Evolutionary conservation across 768 basidiomycete genomes (phyloP).

Genomic region (Sarcomyxa edulis): DNA sequence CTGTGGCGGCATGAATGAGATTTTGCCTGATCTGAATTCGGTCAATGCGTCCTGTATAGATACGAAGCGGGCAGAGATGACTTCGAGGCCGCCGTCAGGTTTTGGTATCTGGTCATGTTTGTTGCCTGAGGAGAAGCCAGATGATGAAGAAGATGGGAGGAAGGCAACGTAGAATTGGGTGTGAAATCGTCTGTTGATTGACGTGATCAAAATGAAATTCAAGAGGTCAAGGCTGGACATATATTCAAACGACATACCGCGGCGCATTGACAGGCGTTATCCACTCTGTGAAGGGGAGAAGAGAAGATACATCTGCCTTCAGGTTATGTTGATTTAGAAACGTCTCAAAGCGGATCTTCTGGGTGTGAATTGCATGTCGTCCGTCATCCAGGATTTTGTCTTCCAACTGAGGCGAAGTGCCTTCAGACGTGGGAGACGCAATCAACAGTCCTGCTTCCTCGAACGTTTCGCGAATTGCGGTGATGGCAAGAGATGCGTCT

Average conservation of each 20-base stretch:
- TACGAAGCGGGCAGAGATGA: conserved; percentile 63
- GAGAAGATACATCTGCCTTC: conserved; percentile 33
- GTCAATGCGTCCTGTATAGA: conserved; percentile 47
- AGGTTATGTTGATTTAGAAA: conserved; percentile 47
- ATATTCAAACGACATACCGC: conserved; percentile 33
- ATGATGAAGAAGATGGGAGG: conserved; percentile 35
- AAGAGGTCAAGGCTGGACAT: neutral
- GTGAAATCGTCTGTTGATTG: conserved; percentile 54
- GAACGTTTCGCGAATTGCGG: conserved; percentile 73
- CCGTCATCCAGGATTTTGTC: conserved; percentile 44
- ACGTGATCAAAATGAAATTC: neutral
- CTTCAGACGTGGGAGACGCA: conserved; percentile 32
- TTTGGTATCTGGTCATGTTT: conserved; percentile 58
- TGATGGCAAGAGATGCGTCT: conserved; percentile 50
- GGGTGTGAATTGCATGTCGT: conserved; percentile 51
- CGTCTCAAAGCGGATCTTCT: conserved; percentile 40
- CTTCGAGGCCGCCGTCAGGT: conserved; percentile 66
- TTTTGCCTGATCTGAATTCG: conserved; percentile 43
- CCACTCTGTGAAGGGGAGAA: conserved; percentile 75
- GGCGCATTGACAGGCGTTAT: conserved; percentile 55
- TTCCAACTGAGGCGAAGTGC: conserved; percentile 16
- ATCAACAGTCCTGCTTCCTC: conserved; percentile 70
- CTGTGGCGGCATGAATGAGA: conserved; percentile 70
- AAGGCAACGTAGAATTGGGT: conserved; percentile 69
- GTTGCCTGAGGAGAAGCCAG: conserved; percentile 47